phyloP scores from a whole-genome alignment of 2,329 filamentous ascomycete species.

The Fusarium neocosmosporiellum region DNA sequence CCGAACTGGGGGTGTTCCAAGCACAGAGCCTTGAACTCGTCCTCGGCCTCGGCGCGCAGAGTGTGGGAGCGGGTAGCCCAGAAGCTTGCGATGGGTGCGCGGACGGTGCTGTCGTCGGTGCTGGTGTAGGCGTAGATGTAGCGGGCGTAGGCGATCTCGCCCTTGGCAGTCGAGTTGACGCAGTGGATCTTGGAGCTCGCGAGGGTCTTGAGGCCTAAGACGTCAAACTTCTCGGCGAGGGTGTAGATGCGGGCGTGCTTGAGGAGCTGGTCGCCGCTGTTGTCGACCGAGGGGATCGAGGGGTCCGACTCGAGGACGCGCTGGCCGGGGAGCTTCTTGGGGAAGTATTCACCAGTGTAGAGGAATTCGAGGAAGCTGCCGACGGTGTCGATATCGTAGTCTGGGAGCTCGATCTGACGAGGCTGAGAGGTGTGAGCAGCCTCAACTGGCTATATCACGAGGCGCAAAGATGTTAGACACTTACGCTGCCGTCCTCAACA shows the following conservation, averaged over 20 bases:
- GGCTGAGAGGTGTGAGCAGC: conserved; percentile 51
- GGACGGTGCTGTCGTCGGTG: conserved; percentile 34
- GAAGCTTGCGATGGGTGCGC: conserved; percentile 41
- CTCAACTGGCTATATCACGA: neutral
- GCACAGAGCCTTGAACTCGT: conserved; percentile 86
- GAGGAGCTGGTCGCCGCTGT: conserved; percentile 84
- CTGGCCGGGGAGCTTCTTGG: conserved; percentile 71
- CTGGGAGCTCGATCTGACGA: conserved; percentile 73
- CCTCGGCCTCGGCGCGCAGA: conserved; percentile 85
- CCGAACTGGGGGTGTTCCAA: conserved; percentile 91
- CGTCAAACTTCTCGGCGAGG: conserved; percentile 81
- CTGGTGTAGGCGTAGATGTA: conserved; percentile 53
- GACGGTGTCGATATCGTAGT: conserved; percentile 50
- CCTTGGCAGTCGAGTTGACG: conserved; percentile 86
- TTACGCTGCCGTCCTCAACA: conserved; percentile 68
- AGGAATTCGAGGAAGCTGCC: conserved; percentile 56
- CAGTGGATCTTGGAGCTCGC: conserved; percentile 92
- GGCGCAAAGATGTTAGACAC: conserved; percentile 41
- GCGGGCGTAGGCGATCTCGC: conserved; percentile 91
- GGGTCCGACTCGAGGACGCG: conserved; percentile 78
- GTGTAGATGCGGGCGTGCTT: conserved; percentile 93
- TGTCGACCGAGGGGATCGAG: conserved; percentile 73
- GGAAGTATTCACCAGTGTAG: conserved; percentile 72
- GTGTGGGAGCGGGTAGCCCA: conserved; percentile 65
- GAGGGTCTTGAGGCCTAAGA: conserved; percentile 76